Evolutionary conservation across 176 grass and related monocot genomes (phyloP).

Genomic region (Dactylis glomerata): DNA sequence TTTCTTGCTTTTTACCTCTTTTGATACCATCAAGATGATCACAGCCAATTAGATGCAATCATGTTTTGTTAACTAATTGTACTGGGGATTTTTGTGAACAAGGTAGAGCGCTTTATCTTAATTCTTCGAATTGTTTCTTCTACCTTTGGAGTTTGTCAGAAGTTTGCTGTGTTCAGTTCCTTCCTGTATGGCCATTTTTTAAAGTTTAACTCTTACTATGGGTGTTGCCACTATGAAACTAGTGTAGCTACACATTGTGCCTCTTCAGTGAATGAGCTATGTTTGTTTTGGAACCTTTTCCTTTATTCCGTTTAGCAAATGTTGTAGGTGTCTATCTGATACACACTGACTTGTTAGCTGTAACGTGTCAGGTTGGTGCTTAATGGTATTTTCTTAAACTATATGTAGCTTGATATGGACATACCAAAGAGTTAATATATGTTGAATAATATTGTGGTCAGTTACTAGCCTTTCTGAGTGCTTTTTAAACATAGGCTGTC

Average conservation of each 20-base stretch:
- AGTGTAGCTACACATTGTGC: neutral
- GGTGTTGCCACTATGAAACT: neutral
- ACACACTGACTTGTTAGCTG: neutral
- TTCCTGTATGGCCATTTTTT: neutral
- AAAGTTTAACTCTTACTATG: slow-evolving; percentile 9
- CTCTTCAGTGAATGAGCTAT: neutral
- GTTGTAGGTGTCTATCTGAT: neutral
- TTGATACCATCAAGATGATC: neutral
- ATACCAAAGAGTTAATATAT: neutral
- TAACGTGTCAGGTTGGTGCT: neutral
- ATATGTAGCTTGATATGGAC: neutral
- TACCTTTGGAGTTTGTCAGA: neutral
- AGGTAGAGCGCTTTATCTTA: neutral
- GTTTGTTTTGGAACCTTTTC: neutral
- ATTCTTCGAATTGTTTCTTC: neutral
- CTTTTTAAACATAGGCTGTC: neutral
- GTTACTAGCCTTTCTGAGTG: neutral
- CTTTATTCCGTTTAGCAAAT: neutral
- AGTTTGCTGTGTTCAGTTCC: neutral
- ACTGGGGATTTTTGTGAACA: neutral
- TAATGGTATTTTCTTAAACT: neutral
- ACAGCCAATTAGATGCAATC: neutral
- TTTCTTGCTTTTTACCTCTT: neutral
- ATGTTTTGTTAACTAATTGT: neutral
- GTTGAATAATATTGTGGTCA: neutral